Evolutionary conservation across 1,284 basidiomycete genomes (phyloP).

Genomic region (Heterobasidion parviporum): DNA sequence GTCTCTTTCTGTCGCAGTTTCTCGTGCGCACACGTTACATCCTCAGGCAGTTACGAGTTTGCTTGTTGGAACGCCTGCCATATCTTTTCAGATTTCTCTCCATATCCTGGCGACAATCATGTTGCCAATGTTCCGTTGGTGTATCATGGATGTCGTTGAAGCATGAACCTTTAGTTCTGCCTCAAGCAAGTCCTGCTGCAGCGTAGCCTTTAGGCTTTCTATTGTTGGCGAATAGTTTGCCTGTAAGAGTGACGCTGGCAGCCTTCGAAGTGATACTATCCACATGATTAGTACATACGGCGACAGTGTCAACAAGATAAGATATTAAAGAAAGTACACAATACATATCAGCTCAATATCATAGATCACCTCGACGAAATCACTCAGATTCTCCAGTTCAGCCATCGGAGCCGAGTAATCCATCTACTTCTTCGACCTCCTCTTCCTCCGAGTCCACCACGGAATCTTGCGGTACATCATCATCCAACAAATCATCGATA

Average conservation of each 20-base stretch:
- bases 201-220: no score
- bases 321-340: background rate
- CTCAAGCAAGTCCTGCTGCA: no score
- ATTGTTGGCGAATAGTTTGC: no score
- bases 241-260: no score
- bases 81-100: background rate
- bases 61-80: background rate
- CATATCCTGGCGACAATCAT: no score
- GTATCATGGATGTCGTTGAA: no score
- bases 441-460: slow-evolving; percentile 17
- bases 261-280: no score
- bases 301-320: background rate
- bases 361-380: background rate
- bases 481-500: background rate
- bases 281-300: no score
- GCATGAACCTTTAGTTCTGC: no score
- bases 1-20: background rate
- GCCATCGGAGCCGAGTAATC: background rate
- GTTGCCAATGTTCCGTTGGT: no score
- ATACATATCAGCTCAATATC: background rate
- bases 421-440: slow-evolving; percentile 13
- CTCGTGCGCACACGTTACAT: background rate
- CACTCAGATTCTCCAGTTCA: background rate
- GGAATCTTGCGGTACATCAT: slow-evolving; percentile 9
- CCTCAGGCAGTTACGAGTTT: background rate